Evolutionary conservation across 2,329 filamentous ascomycete genomes (phyloP), one percentile per base, ranked within the genome.

Genomic region (Calonectria ilicicola): DNA sequence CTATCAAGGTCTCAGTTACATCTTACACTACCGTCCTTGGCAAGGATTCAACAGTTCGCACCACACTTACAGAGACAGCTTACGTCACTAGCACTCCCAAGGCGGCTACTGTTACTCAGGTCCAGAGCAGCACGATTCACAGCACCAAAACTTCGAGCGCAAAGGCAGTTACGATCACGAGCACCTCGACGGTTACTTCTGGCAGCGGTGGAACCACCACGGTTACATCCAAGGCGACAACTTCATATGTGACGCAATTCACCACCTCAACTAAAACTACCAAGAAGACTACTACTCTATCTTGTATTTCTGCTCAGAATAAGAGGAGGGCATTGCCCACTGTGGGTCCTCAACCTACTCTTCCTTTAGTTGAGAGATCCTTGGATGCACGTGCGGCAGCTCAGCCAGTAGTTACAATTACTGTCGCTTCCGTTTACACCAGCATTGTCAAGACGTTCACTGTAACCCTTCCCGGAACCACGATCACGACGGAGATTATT

Each of bases 21-120:
- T 70, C 69, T 5, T 26, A 77, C 2, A 46, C 65, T 4, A 77
- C 76, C 2, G 58, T 38, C 8, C 68, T 65, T 7, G 71, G 60
- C 27, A 78, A 71, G 21, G 64, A 35, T 9, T 29, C 69, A 0
- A 71, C 69, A 5, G 8, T 71, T 27, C 67, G 66, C 1, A 77
- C 78, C 0, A 76, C 72, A 14, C 73, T 67, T 1, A 65, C 74
- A 1, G 65, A 69, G 19, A 79, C 78, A 0, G 42, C 62, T 2
- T 77, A 72, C 2, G 75, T 66, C 4, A 78, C 77, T 2, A 75
- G 73, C 5, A 81, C 75, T 3, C 77, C 79, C 38, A 81, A 81
- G 71, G 65, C 76, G 2, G 73, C 69, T 5, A 81, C 79, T 1
- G 47, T 69, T 1, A 72, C 71, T 4, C 38, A 66, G 12, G 75